These are phyloP conservation scores for Noccaea bulbosa DNA, from an alignment of 345 rosid species.

Conservation along the genomic window DNA sequence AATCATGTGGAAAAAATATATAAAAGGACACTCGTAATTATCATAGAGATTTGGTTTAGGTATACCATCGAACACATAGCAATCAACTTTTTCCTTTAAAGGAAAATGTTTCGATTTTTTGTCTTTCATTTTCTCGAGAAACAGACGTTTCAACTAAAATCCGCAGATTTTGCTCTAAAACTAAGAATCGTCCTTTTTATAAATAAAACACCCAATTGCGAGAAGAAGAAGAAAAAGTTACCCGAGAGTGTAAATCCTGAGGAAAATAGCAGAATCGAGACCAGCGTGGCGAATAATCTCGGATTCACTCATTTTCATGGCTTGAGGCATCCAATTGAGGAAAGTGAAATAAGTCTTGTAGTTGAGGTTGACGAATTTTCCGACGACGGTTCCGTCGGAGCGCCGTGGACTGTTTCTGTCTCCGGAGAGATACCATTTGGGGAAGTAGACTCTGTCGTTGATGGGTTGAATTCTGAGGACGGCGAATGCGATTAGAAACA, in stretches of 20 bases:
- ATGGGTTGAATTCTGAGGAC: conserved; percentile 81
- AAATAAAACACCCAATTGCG: not conserved
- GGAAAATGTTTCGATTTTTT: conserved; percentile 21
- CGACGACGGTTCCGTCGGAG: conserved; percentile 57
- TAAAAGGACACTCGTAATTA: not conserved
- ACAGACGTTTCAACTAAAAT: conserved; percentile 15
- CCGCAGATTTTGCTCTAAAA: not conserved
- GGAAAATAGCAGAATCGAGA: conserved; percentile 90
- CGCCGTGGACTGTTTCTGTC: conserved; percentile 73
- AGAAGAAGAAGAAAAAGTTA: conserved; percentile 35
- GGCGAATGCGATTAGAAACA: conserved; percentile 90
- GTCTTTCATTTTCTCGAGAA: conserved; percentile 25
- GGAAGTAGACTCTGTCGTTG: conserved; percentile 93
- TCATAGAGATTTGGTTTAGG: not conserved
- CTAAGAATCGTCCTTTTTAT: no score
- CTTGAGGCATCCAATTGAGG: conserved; percentile 99
- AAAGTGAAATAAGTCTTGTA: conserved; percentile 73
- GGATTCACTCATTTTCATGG: conserved; percentile 78
- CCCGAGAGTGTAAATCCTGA: conserved; percentile 94
- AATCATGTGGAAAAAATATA: not conserved
- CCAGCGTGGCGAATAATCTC: conserved; percentile 91
- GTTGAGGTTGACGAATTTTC: conserved; percentile 84
- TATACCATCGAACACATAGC: not conserved
- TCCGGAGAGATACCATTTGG: conserved; percentile 81
- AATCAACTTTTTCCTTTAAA: not conserved